Base-by-base conservation (phyloP, 345 rosid species). In the Passiflora organensis region DNA sequence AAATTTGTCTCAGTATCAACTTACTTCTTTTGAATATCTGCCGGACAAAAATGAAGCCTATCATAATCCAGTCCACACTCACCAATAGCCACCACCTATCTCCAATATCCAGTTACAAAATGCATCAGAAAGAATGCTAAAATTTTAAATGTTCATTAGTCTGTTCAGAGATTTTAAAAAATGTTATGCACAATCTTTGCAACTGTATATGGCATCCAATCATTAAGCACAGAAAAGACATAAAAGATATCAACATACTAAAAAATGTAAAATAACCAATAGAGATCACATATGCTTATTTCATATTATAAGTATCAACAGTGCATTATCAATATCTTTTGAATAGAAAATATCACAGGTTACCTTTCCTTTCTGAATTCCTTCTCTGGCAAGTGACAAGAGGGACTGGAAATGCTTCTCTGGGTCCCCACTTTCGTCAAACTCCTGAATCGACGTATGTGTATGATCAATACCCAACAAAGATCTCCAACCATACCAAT, bases 1-100 rank as follows among this genome's bases (percentile, higher is more conserved):
- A 13, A 45, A 60, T 46, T 34, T 58, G 22, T 63, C 56, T 38
- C 51, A 48, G 48, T 38, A 66, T 39, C 48, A 47, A 60, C 91
- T 51, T 77, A 86, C 95, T 86, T 86, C 82, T 80, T 89, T 53
- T 89, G 99, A 67, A 77, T 69, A 32, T 81, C 95, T 37, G 78
- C 39, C 15, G 95, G 80, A 65, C 95, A 93, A 66, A 93, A 89
- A 19, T 89, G 96, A 79, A 93, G 91, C 74, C 99, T 81, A 74
- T 93, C 97, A 60, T 93, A 93, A 70, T 93, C 99, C 73, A 93
- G 68, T 63, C 99, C 99, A 60, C 99, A 89, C 76, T 93, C 97
- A 43, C 99, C 99, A 32, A 93, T 73, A 9, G 97, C 99, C 58
- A 93, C 97, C 62, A 89, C 96, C 96, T 88, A 70, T 28, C 58